Conservation (phyloP, 768 basidiomycete species). For the Holtermannia corniformis region DNA sequence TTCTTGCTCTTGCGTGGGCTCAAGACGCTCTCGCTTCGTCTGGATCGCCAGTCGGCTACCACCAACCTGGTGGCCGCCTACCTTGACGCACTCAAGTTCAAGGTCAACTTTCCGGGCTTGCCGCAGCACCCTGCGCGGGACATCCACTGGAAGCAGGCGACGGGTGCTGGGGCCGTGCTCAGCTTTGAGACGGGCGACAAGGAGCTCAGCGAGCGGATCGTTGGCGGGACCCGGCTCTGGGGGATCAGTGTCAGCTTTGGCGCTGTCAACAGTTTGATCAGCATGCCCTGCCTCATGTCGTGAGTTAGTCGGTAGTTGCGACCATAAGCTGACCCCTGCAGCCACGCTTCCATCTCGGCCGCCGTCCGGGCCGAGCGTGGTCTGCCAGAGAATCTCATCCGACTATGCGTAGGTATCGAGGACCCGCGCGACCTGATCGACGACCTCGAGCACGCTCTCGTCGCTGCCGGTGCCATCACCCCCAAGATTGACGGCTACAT, state of each 20-base stretch:
- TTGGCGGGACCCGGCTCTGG: conserved; percentile 87
- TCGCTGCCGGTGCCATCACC: conserved; percentile 79
- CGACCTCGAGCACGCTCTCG: conserved; percentile 83
- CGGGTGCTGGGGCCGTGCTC: conserved; percentile 84
- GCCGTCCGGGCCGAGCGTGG: conserved; percentile 91
- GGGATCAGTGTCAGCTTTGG: conserved; percentile 97
- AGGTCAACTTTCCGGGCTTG: conserved; percentile 86
- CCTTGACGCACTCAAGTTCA: conserved; percentile 74
- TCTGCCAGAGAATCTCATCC: conserved; percentile 95
- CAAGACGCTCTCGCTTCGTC: conserved; percentile 91
- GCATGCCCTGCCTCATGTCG: conserved; percentile 99
- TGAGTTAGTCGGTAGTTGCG: conserved; percentile 47
- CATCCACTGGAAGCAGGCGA: conserved; percentile 81
- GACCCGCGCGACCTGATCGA: conserved; percentile 86
- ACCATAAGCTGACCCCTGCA: conserved; percentile 34
- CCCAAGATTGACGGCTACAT: conserved; percentile 16
- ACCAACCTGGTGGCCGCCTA: conserved; percentile 77
- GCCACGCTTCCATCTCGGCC: conserved; percentile 95
- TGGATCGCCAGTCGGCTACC: conserved; percentile 84
- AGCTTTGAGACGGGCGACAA: conserved; percentile 92
- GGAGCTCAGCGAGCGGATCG: conserved; percentile 78
- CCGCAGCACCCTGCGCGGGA: conserved; percentile 69
- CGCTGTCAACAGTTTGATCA: conserved; percentile 93
- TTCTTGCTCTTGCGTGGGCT: conserved; percentile 91
- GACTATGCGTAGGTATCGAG: conserved; percentile 96